These are phyloP conservation scores for Globisporangium cederbergense DNA, from an alignment of 352 stramenopile species.

Conservation along the genomic window DNA sequence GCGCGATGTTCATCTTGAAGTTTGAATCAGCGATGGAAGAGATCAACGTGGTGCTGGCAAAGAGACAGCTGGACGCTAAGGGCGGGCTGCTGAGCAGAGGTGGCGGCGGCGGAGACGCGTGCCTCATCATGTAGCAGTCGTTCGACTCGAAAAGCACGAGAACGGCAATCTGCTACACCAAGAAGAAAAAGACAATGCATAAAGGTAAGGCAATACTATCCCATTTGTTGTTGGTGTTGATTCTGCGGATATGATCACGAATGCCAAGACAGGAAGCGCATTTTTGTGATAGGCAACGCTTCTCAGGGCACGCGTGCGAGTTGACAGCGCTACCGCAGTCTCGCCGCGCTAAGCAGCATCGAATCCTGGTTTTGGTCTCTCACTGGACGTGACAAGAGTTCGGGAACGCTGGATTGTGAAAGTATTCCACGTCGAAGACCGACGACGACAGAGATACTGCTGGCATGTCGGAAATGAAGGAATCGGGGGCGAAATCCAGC, in stretches of 20 bases:
- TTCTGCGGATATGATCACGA: too few relatives aligned
- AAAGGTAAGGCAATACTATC: too few relatives aligned
- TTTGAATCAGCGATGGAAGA: constrained; percentile 61
- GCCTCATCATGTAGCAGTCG: constrained; percentile 8
- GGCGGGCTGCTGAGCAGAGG: not conserved
- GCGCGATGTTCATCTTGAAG: constrained; percentile 55
- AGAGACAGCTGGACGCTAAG: constrained; percentile 38
- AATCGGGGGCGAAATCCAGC: not conserved
- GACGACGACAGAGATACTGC: not conserved
- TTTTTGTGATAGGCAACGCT: not conserved
- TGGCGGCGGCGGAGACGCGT: not conserved
- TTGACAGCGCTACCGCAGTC: not conserved
- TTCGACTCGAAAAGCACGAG: not conserved
- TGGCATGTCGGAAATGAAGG: not conserved
- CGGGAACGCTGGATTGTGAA: not conserved
- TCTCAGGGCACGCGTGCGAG: not conserved
- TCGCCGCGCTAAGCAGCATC: not conserved
- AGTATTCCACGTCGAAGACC: not conserved
- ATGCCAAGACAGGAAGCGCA: too few relatives aligned
- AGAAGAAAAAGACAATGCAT: too few relatives aligned
- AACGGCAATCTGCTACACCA: too few relatives aligned
- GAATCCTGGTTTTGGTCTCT: not conserved
- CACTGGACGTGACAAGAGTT: not conserved
- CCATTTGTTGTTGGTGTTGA: too few relatives aligned
- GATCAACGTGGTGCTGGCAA: constrained; percentile 53